Percentiles rank a stretch among this genome's conserved stretches.
Evolutionary conservation across 1,139 yeast species (phyloP).

Genomic region (Fermentozyma sake): DNA sequence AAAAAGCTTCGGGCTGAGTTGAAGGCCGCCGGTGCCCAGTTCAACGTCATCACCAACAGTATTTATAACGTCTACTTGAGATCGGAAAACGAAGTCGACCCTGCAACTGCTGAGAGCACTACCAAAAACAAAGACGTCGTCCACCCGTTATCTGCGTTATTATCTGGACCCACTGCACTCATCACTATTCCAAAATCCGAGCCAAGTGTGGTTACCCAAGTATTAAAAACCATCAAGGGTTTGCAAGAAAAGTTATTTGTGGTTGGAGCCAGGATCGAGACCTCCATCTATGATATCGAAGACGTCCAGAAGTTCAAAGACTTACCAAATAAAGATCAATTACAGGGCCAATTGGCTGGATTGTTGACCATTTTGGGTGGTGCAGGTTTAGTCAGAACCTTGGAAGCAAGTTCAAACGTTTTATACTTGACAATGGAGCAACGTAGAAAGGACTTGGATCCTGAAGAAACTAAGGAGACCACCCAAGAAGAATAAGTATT

Average conservation of each 20-base stretch:
- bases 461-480: constrained; percentile 15
- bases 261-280: constrained; percentile 81
- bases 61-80: constrained; percentile 74
- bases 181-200: constrained; percentile 64
- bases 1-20: constrained; percentile 59
- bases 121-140: constrained; percentile 34
- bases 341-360: constrained; percentile 84
- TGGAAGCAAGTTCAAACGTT: constrained; percentile 61
- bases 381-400: constrained; percentile 79
- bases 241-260: constrained; percentile 72
- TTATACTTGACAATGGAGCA: constrained; percentile 72
- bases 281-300: constrained; percentile 47
- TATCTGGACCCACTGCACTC: constrained; percentile 85
- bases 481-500: constrained; percentile 8
- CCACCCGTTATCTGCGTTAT: constrained; percentile 68
- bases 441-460: constrained; percentile 45
- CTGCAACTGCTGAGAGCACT: constrained; percentile 61
- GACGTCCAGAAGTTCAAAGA: constrained; percentile 63
- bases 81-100: constrained; percentile 65
- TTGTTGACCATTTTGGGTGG: constrained; percentile 80
- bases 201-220: constrained; percentile 61
- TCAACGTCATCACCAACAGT: constrained; percentile 63
- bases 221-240: constrained; percentile 56
- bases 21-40: constrained; percentile 56
- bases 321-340: constrained; percentile 64